Conservation (phyloP, 495 filamentous ascomycete species). For the Choiromyces venosus region DNA sequence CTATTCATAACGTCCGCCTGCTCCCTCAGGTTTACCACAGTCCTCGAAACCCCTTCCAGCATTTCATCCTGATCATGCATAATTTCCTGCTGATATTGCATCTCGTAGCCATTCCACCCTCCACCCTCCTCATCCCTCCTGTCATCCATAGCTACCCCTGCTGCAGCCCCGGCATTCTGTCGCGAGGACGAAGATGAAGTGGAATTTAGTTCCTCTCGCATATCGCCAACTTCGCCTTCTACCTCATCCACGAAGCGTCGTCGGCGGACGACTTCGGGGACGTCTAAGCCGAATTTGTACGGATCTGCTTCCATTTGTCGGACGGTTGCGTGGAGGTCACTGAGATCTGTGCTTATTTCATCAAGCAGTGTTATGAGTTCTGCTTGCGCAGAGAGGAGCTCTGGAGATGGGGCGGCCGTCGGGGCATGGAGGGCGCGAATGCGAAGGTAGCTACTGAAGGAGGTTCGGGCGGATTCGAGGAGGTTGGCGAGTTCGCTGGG, state of each 20-base stretch:
- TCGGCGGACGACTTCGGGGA: constrained; percentile 73
- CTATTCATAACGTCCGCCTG: constrained; percentile 94
- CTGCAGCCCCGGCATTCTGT: constrained; percentile 33
- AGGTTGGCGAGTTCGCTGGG: constrained; percentile 79
- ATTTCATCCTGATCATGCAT: constrained; percentile 94
- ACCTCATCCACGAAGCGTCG: constrained; percentile 82
- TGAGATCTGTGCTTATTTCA: constrained; percentile 75
- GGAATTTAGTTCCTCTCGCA: constrained; percentile 72
- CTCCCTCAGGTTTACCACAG: constrained; percentile 78
- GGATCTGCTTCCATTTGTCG: constrained; percentile 84
- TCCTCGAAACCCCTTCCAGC: constrained; percentile 84
- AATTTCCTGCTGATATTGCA: constrained; percentile 81
- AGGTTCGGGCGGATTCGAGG: constrained; percentile 69
- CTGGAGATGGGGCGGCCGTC: constrained; percentile 65
- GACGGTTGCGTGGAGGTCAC: constrained; percentile 83
- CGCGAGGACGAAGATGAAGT: not conserved
- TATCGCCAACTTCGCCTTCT: constrained; percentile 78
- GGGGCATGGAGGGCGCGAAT: constrained; percentile 72
- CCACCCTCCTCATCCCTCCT: constrained; percentile 43
- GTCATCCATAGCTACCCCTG: constrained; percentile 44
- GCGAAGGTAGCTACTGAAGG: constrained; percentile 91
- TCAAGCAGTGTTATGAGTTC: constrained; percentile 75
- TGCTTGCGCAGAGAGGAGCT: constrained; percentile 72
- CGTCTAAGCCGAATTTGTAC: constrained; percentile 77
- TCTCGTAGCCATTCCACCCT: constrained; percentile 73